Conservation (phyloP, 2,329 filamentous ascomycete species). For the Nakataea oryzae region DNA sequence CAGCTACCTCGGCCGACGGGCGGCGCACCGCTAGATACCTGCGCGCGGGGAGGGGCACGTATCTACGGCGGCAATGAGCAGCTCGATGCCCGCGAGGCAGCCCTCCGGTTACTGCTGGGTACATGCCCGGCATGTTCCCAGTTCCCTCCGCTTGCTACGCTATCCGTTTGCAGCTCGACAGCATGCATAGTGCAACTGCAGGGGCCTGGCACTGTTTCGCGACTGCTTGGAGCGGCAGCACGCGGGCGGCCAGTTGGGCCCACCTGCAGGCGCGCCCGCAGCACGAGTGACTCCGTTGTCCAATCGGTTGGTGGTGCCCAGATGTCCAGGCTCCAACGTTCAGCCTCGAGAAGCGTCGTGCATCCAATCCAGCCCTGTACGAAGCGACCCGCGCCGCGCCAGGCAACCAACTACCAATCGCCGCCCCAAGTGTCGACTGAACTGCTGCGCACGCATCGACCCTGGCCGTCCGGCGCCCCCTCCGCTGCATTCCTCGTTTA, state of each 20-base stretch:
- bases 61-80: not conserved
- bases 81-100: not conserved
- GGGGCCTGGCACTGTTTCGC: too few species aligned
- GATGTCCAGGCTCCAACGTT: too few species aligned
- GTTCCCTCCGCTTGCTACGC: not conserved
- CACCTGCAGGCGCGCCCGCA: not conserved
- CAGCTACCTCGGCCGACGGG: not conserved
- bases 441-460: not conserved
- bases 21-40: not conserved
- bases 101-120: not conserved
- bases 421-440: not conserved
- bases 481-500: not conserved
- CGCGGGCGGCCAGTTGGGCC: not conserved
- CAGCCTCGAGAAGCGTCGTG: not conserved
- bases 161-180: not conserved
- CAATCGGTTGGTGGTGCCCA: not conserved
- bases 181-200: not conserved
- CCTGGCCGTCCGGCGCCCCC: too few species aligned
- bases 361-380: not conserved
- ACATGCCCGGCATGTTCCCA: not conserved
- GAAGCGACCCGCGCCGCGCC: not conserved
- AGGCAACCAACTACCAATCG: not conserved
- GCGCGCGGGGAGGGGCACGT: too few species aligned
- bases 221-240: too few species aligned
- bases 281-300: not conserved